Evolutionary conservation across 106 monocot species (phyloP).

Genomic region (Agapanthus africanus): DNA sequence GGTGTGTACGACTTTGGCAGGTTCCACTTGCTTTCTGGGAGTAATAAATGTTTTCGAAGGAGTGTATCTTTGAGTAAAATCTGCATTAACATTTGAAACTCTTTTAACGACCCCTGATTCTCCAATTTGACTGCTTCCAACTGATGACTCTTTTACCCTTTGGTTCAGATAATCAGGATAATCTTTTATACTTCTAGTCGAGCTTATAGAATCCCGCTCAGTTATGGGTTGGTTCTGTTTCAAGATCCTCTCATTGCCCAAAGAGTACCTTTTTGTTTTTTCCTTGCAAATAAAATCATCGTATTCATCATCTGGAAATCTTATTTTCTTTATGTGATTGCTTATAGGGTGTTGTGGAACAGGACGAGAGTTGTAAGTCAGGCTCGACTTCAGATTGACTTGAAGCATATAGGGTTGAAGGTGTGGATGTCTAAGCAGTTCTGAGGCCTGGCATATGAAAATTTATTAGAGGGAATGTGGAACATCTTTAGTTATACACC

Average conservation of each 20-base stretch:
- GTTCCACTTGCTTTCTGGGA: constrained; percentile 34
- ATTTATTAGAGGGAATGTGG: neutral
- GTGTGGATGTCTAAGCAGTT: constrained; percentile 78
- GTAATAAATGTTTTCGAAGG: constrained; percentile 39
- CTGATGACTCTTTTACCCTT: constrained; percentile 38
- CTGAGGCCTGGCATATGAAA: constrained; percentile 55
- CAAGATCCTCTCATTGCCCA: constrained; percentile 34
- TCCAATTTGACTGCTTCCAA: constrained; percentile 37
- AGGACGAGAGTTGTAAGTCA: constrained; percentile 41
- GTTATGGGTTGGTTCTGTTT: constrained; percentile 23
- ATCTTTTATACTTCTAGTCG: constrained; percentile 45
- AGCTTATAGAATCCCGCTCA: constrained; percentile 32
- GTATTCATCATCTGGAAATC: constrained; percentile 40
- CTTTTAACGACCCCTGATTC: constrained; percentile 16
- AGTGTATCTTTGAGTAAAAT: constrained; percentile 27
- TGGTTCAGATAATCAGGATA: constrained; percentile 26
- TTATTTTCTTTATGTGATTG: constrained; percentile 35
- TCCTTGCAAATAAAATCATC: constrained; percentile 17
- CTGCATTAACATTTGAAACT: constrained; percentile 21
- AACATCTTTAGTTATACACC: too few relatives aligned
- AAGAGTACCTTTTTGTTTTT: constrained; percentile 25
- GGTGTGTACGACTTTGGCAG: constrained; percentile 31
- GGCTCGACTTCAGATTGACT: constrained; percentile 58
- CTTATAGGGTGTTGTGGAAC: constrained; percentile 16
- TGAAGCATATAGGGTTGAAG: constrained; percentile 88